phyloP scores from a whole-genome alignment of 345 rosid genomes.

The Salix caprea region DNA sequence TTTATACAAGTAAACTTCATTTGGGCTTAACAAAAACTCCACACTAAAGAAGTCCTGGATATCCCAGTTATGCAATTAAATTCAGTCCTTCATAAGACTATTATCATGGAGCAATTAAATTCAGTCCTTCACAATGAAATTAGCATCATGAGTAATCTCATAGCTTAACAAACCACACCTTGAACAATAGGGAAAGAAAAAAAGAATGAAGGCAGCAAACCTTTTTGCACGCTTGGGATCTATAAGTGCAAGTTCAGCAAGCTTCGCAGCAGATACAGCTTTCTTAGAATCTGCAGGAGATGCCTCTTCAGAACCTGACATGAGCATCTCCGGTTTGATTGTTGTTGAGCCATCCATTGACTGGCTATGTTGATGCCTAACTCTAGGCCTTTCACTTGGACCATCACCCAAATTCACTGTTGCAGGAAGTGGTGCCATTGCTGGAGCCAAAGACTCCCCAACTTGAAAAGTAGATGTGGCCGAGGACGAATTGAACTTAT shows the following conservation, averaged over 20 bases:
- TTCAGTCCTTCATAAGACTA: background rate
- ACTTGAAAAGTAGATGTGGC: constrained; percentile 62
- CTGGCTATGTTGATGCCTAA: constrained; percentile 90
- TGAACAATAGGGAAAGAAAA: background rate
- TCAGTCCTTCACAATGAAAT: background rate
- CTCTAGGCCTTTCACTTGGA: constrained; percentile 65
- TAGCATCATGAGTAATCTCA: background rate
- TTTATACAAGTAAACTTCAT: background rate
- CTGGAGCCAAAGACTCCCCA: constrained; percentile 43
- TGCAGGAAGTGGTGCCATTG: constrained; percentile 20
- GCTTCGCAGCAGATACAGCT: constrained; percentile 84
- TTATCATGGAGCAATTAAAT: background rate
- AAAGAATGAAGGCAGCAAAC: constrained; percentile 25
- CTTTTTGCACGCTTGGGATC: constrained; percentile 99
- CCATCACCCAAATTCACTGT: constrained; percentile 31
- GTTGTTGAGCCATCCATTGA: constrained; percentile 85
- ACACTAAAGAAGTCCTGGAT: background rate
- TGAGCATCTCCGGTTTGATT: constrained; percentile 77
- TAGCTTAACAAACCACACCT: background rate
- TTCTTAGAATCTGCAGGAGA: constrained; percentile 63
- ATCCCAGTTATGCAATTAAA: background rate
- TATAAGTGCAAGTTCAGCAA: constrained; percentile 92
- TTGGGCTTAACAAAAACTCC: too few relatives aligned
- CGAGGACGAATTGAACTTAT: constrained; percentile 70
- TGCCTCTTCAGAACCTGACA: constrained; percentile 59